phyloP scores from a whole-genome alignment of 1,139 yeast species.

The Arxiozyma telluris region DNA sequence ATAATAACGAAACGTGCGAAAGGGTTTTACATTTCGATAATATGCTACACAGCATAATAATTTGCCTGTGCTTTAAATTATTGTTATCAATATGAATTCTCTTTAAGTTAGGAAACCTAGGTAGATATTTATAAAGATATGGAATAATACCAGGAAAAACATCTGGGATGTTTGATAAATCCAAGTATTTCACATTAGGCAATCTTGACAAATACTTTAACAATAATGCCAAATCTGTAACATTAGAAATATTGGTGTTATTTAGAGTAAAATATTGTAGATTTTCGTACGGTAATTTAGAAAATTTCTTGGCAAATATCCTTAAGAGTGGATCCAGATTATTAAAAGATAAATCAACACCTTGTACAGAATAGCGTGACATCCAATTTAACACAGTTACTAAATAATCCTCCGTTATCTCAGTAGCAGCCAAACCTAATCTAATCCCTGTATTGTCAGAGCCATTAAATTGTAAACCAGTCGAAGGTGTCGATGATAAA shows the following conservation, averaged over 20 bases:
- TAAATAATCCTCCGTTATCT: slow-evolving; percentile 50
- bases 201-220: slow-evolving; percentile 45
- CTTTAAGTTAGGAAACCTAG: slow-evolving; percentile 53
- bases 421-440: slow-evolving; percentile 70
- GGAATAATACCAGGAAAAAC: slow-evolving; percentile 67
- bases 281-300: slow-evolving; percentile 17
- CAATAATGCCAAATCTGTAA: slow-evolving; percentile 46
- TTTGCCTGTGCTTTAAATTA: slow-evolving; percentile 51
- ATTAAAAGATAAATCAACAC: slow-evolving; percentile 80
- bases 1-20: slow-evolving; percentile 68
- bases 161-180: slow-evolving; percentile 63
- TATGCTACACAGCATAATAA: slow-evolving; percentile 60
- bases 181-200: slow-evolving; percentile 59
- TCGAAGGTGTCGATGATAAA: slow-evolving; percentile 31
- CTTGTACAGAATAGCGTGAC: slow-evolving; percentile 49
- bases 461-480: not conserved
- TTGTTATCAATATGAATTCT: slow-evolving; percentile 75
- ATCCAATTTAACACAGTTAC: slow-evolving; percentile 56
- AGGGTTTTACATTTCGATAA: slow-evolving; percentile 61
- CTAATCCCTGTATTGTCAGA: slow-evolving; percentile 31
- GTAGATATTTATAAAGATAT: slow-evolving; percentile 51
- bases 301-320: slow-evolving; percentile 31
- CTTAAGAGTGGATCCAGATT: slow-evolving; percentile 49
- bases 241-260: slow-evolving; percentile 49
- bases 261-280: slow-evolving; percentile 58